A percentile compares a stretch with the other conserved stretches of the same genome.
phyloP scores from a whole-genome alignment of 805 yeast species.

The Cephaloascus albidus region DNA sequence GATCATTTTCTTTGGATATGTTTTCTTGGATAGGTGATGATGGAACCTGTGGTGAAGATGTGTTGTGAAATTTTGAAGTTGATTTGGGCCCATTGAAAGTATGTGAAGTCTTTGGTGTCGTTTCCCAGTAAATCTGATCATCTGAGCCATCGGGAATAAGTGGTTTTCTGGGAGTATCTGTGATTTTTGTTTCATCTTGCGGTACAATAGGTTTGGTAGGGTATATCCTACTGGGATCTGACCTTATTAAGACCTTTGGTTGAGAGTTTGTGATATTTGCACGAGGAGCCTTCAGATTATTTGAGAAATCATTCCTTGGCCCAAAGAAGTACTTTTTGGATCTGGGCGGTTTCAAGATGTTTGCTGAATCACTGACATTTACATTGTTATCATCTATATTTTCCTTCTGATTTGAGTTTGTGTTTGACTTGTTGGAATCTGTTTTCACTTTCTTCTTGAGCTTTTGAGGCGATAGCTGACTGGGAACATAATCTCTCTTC shows the following conservation, averaged over 20 bases:
- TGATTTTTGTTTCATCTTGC: not conserved
- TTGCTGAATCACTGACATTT: not conserved
- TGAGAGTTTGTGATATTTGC: not conserved
- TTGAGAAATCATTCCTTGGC: not conserved
- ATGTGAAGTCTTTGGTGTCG: constrained; percentile 21
- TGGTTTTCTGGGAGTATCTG: not conserved
- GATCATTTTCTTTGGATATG: constrained; percentile 16
- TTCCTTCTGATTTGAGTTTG: not conserved
- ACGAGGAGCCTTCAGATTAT: not conserved
- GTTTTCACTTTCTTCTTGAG: not conserved
- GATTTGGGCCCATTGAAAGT: too few species aligned
- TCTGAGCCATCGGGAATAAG: constrained; percentile 12
- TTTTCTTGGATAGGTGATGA: constrained; percentile 1
- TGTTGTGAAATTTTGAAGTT: not conserved
- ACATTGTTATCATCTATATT: not conserved
- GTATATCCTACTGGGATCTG: not conserved
- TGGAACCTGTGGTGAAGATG: not conserved
- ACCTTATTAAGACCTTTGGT: not conserved
- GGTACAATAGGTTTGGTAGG: not conserved
- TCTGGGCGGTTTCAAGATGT: not conserved
- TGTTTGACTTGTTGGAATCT: too few species aligned
- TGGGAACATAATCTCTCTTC: not conserved
- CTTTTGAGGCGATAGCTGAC: not conserved
- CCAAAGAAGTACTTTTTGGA: not conserved
- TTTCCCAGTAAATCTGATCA: constrained; percentile 29